Base-by-base conservation (phyloP, 371 early-diverging fungal genomes). In the Mucor plumbeus region DNA sequence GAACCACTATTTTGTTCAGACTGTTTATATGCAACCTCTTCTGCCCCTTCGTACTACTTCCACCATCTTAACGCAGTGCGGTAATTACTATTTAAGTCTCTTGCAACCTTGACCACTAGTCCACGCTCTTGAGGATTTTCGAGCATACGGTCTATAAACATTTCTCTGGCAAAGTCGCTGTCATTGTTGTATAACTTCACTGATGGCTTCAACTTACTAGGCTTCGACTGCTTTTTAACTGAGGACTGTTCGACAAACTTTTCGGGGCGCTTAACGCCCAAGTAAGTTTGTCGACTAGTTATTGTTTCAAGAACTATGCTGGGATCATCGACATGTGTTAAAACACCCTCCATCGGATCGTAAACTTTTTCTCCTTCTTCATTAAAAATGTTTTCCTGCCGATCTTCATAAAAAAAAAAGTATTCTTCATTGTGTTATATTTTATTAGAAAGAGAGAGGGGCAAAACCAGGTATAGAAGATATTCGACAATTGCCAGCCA, bases 231-330 rank as follows among this genome's bases (percentile, higher is more conserved):
- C 59, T 65, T 65, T 59, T 21, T 65, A 59, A 53, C 54, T 63
- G 55, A 63, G 19, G 48, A 39, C 19, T 40, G 50, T 60, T 60
- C 66, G 59, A 26, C 21, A 31, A 50, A 31, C 50, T 65, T 60
- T 65, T 59, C 40, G 66, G 66, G 66, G 53, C 59, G 60, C 60
- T 65, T 65, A 60, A 59, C 60, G 54, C 66, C 59, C 65, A 65
- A 65, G 59, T 65, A 65, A 48, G 47, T 59, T 65, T 65, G 50
- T 65, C 65, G 48, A 59, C 60, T 59, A 59, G 40, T 65, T 39
- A 54, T 65, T 59, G 50, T 65, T 60, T 59, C 60, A 50, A 65
- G 60, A 65, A 59, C 66, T 39, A 65, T 65, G 39, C 59, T 48
- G 50, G 79, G 38, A 9, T 36, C 38, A 9, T 36, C n/a, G n/a